Evolutionary conservation across 2,329 filamentous ascomycete genomes (phyloP).

Genomic region (Chrysosphaeria jannelii): DNA sequence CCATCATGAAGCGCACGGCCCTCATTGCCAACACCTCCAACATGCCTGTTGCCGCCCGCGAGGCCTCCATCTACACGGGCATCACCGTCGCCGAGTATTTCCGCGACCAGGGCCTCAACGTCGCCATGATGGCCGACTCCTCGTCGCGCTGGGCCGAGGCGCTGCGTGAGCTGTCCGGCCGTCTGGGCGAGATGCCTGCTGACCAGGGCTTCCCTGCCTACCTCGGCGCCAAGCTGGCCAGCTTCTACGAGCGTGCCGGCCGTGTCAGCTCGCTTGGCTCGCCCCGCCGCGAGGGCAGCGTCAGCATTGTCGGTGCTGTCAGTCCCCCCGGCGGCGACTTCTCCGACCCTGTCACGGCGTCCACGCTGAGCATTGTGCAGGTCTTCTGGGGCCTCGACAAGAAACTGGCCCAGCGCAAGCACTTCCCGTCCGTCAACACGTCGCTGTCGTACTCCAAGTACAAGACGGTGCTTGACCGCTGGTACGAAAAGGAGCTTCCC

Average conservation of each 20-base stretch:
- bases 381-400: constrained; percentile 99
- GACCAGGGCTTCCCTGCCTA: constrained; percentile 99
- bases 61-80: constrained; percentile 93
- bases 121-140: constrained; percentile 99
- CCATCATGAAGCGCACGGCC: constrained; percentile 98
- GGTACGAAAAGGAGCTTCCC: constrained; percentile 75
- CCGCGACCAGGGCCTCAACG: constrained; percentile 83
- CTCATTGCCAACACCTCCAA: constrained; percentile 98
- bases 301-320: constrained; percentile 87
- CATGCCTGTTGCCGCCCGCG: constrained; percentile 95
- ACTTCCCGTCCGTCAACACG: constrained; percentile 97
- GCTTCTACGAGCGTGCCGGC: constrained; percentile 96
- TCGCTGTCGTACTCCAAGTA: constrained; percentile 91
- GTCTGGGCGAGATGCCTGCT: constrained; percentile 97
- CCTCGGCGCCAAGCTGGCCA: constrained; percentile 82
- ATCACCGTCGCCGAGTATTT: constrained; percentile 94
- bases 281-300: constrained; percentile 65
- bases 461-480: constrained; percentile 62
- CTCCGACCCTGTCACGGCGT: constrained; percentile 85
- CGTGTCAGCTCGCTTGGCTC: constrained; percentile 63
- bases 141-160: constrained; percentile 96
- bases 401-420: constrained; percentile 95
- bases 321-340: constrained; percentile 96
- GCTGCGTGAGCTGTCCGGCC: constrained; percentile 92
- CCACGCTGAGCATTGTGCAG: constrained; percentile 88